A percentile compares a stretch with the other conserved stretches of the same genome.
These are phyloP conservation scores for Pythium graminicola DNA, from an alignment of 352 stramenopile genomes.

Conservation along the genomic window DNA sequence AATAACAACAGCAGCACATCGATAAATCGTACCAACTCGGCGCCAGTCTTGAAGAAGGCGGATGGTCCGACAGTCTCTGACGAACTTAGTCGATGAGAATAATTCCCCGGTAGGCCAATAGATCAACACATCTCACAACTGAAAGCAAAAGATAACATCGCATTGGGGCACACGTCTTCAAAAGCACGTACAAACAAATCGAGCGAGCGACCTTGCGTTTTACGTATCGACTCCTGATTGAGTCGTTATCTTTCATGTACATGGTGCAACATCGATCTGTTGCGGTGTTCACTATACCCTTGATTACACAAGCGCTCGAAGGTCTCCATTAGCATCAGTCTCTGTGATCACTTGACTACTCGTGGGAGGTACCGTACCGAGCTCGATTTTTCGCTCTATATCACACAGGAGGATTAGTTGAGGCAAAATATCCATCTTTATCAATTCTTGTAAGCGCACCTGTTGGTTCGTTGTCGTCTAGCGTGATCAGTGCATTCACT, in stretches of 20 bases:
- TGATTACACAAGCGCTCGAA: conserved; percentile 22
- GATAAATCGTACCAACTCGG: conserved; percentile 42
- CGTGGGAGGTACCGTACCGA: background rate
- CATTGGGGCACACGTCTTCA: conserved; percentile 8
- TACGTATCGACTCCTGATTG: background rate
- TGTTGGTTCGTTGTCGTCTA: conserved; percentile 24
- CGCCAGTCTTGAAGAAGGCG: conserved; percentile 56
- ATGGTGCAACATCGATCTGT: background rate
- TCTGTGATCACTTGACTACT: conserved; percentile 18
- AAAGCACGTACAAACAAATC: conserved; percentile 13
- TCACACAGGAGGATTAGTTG: background rate
- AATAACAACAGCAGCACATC: conserved; percentile 1
- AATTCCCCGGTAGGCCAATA: no score
- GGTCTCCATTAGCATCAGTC: conserved; percentile 21
- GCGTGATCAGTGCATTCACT: conserved; percentile 22
- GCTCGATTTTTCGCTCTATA: conserved; percentile 23
- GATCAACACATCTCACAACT: conserved; percentile 2
- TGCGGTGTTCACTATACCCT: background rate
- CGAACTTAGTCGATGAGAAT: conserved; percentile 15
- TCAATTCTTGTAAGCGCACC: no score
- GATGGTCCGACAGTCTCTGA: conserved; percentile 9
- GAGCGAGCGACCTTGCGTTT: background rate
- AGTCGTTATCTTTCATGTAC: conserved; percentile 12
- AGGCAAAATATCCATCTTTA: background rate
- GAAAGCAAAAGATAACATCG: conserved; percentile 14